Evolutionary conservation across 768 basidiomycete genomes (phyloP).

Genomic region (Hortiboletus flavorubellus): DNA sequence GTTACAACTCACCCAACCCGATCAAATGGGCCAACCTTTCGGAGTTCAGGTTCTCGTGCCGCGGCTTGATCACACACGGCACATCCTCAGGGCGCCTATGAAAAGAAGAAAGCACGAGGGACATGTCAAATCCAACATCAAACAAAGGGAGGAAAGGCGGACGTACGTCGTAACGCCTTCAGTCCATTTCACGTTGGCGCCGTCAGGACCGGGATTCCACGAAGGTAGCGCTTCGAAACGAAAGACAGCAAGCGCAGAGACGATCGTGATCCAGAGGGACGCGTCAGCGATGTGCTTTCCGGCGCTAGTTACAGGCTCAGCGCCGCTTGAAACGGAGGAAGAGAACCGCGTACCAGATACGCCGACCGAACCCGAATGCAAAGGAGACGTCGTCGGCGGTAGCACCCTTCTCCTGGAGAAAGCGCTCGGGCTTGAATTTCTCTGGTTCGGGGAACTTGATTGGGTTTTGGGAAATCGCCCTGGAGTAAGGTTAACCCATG

Average conservation of each 20-base stretch:
- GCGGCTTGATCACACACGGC: constrained; percentile 7
- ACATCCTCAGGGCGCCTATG: constrained; percentile 13
- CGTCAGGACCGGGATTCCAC: constrained; percentile 21
- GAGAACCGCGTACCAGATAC: constrained; percentile 17
- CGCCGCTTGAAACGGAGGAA: neutral
- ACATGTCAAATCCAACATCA: neutral
- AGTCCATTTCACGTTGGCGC: constrained; percentile 19
- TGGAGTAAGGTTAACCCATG: constrained; percentile 2
- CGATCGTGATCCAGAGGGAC: constrained; percentile 31
- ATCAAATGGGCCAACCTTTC: constrained; percentile 16
- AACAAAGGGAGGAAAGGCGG: neutral
- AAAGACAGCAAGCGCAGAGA: constrained; percentile 20
- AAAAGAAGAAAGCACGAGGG: neutral
- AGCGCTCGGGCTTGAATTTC: constrained; percentile 38
- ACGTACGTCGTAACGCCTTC: constrained; percentile 22
- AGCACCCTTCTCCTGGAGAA: constrained; percentile 13
- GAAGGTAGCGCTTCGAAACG: constrained; percentile 7
- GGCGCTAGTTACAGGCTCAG: constrained; percentile 29
- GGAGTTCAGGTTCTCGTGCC: constrained; percentile 3
- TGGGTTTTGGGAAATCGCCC: constrained; percentile 37
- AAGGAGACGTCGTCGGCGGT: constrained; percentile 18
- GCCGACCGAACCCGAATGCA: constrained; percentile 42
- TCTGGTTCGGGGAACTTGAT: constrained; percentile 36
- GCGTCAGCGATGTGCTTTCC: constrained; percentile 42
- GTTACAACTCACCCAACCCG: constrained; percentile 5